Conservation (phyloP, 2,329 filamentous ascomycete genomes). For the Aspergillaceae sp. region DNA sequence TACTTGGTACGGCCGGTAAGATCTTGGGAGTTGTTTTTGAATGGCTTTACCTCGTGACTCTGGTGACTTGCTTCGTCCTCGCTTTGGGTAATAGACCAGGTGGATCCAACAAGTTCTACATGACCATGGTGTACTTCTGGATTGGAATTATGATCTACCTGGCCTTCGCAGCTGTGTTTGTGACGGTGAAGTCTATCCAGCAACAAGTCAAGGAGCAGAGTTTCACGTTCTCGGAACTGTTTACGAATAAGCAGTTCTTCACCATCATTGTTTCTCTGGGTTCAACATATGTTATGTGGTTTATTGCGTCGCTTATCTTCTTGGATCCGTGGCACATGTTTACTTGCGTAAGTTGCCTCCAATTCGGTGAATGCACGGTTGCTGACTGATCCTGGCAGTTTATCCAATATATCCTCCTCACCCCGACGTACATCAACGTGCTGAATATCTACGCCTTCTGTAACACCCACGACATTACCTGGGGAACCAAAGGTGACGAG, state of each 20-base stretch:
- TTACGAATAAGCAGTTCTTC: constrained; percentile 83
- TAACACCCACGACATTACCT: constrained; percentile 95
- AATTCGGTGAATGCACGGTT: not conserved
- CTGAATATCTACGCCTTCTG: constrained; percentile 99
- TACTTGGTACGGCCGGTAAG: constrained; percentile 68
- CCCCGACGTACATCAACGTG: constrained; percentile 95
- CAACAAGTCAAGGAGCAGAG: constrained; percentile 52
- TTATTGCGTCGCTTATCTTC: constrained; percentile 85
- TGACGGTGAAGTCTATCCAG: constrained; percentile 80
- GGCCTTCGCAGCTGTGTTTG: constrained; percentile 89
- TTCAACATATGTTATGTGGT: constrained; percentile 88
- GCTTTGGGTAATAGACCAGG: constrained; percentile 90
- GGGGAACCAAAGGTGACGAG: constrained; percentile 97
- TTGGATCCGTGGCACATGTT: constrained; percentile 99
- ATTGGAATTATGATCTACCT: constrained; percentile 89
- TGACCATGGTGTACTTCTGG: constrained; percentile 99
- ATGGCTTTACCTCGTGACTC: constrained; percentile 86
- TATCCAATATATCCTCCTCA: constrained; percentile 87
- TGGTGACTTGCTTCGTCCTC: constrained; percentile 91
- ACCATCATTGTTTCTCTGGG: constrained; percentile 86
- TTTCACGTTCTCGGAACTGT: constrained; percentile 65
- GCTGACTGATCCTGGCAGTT: constrained; percentile 43
- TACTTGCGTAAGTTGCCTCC: constrained; percentile 49
- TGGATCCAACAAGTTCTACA: constrained; percentile 87
- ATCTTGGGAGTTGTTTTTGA: constrained; percentile 86